These are phyloP conservation scores for Aspergillus glaucus DNA, from an alignment of 2,329 filamentous ascomycete genomes.

Conservation along the genomic window DNA sequence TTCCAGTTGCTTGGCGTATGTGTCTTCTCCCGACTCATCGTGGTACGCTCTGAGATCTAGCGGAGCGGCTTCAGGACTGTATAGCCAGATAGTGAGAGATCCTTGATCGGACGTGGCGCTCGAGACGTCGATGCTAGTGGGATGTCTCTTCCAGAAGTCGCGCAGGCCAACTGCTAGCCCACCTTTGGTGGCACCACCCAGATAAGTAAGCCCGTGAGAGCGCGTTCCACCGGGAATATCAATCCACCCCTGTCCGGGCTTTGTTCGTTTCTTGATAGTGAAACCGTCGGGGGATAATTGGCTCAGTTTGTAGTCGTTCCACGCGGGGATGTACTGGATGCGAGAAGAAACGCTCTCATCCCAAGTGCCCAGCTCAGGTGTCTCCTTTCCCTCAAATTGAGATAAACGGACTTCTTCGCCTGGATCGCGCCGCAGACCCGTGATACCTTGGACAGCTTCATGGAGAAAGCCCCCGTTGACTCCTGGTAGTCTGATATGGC, in stretches of 20 bases:
- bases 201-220: slow-evolving; percentile 52
- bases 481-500: slow-evolving; percentile 53
- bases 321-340: slow-evolving; percentile 53
- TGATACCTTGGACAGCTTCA: slow-evolving; percentile 56
- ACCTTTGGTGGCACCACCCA: slow-evolving; percentile 52
- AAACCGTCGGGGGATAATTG: slow-evolving; percentile 58
- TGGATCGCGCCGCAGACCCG: slow-evolving; percentile 50
- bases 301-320: slow-evolving; percentile 52
- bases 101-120: slow-evolving; percentile 47
- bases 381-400: slow-evolving; percentile 29
- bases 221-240: slow-evolving; percentile 50
- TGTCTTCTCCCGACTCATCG: slow-evolving; percentile 51
- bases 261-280: slow-evolving; percentile 55
- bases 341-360: slow-evolving; percentile 43
- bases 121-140: slow-evolving; percentile 51
- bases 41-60: slow-evolving; percentile 55
- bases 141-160: slow-evolving; percentile 60
- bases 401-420: slow-evolving; percentile 43
- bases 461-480: slow-evolving; percentile 50
- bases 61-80: slow-evolving; percentile 51
- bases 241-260: slow-evolving; percentile 25
- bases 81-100: slow-evolving; percentile 55
- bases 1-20: slow-evolving; percentile 53
- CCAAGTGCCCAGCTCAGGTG: slow-evolving; percentile 7
- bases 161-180: slow-evolving; percentile 54